Conservation (phyloP, 2,329 filamentous ascomycete genomes). For the Diplodia scrobiculata region DNA sequence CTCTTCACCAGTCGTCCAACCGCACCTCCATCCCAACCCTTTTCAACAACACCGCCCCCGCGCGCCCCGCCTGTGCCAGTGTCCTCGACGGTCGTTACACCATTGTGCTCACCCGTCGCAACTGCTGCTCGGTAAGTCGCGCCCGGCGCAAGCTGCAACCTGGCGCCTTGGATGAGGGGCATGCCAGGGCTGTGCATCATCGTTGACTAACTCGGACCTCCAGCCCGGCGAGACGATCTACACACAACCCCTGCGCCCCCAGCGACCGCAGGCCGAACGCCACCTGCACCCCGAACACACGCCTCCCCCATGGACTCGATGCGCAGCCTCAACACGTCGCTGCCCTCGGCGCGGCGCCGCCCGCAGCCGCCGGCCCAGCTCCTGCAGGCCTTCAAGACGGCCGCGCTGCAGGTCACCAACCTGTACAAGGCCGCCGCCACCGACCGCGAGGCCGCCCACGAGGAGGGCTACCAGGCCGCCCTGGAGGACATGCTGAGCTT, state of each 20-base stretch:
- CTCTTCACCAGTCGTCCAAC: not conserved
- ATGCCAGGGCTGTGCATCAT: slow-evolving; percentile 10
- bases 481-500: slow-evolving; percentile 86
- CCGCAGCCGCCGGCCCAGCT: slow-evolving; percentile 54
- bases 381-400: slow-evolving; percentile 86
- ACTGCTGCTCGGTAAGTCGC: not conserved
- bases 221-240: slow-evolving; percentile 11
- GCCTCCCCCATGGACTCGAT: slow-evolving; percentile 43
- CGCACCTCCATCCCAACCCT: not conserved
- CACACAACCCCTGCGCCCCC: not conserved
- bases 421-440: slow-evolving; percentile 89
- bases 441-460: slow-evolving; percentile 72
- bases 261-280: not conserved
- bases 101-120: not conserved
- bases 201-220: slow-evolving; percentile 7
- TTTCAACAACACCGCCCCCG: not conserved
- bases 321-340: slow-evolving; percentile 47
- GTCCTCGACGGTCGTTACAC: slow-evolving; percentile 1
- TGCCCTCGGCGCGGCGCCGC: slow-evolving; percentile 40
- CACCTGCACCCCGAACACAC: not conserved
- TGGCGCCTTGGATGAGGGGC: slow-evolving; percentile 8
- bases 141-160: not conserved
- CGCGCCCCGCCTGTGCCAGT: not conserved
- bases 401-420: slow-evolving; percentile 91
- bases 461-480: slow-evolving; percentile 89